Evolutionary conservation across 2,329 filamentous ascomycete species (phyloP), one percentile per base, ranked within the genome.

Genomic region (Pseudocercospora vitis): DNA sequence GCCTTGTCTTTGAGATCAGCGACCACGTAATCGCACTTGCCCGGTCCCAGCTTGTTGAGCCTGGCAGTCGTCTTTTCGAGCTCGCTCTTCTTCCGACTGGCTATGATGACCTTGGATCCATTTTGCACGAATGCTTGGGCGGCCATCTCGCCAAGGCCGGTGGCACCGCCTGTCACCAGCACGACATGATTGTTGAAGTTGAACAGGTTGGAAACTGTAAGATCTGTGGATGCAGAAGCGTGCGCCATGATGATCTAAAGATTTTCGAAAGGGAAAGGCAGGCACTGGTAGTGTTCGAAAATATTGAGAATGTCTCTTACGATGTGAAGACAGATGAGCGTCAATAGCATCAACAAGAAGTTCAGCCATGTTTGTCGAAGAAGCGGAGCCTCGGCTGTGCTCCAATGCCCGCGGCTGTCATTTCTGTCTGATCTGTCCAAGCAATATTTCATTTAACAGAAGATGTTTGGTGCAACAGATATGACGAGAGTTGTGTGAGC

Each of bases 41-140:
- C 75, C 3, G 72, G 62, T 28, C 76, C 76, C 28, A 73, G 68
- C 53, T 74, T 68, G 52, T 75, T 74, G 23, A 76, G 67, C 12
- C 65, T 65, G 48, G 71, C 65, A 11, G 68, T 68, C 1, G 76
- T 75, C 52, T 69, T 70, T 33, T 76, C 70, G 1, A 77, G 68
- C 60, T 77, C 76, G 46, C 73, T 70, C 55, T 76, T 67, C 44
- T 74, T 77, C 28, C 75, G 69, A 39, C 73, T 73, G 16, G 74
- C 73, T 55, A 77, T 77, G 60, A 68, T 64, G 26, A 68, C 67
- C 35, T 55, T 58, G n/a, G 65, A 65, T 29, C 67, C 67, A 52
- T 77, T 78, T 40, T 77, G 74, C 8, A 75, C 71, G 33, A 77
- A 72, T 1, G 74, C 71, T 61, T 77, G 75, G 12, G 73, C 73